Evolutionary conservation across 495 filamentous ascomycete genomes (phyloP).

Genomic region (Ascobolus immersus): DNA sequence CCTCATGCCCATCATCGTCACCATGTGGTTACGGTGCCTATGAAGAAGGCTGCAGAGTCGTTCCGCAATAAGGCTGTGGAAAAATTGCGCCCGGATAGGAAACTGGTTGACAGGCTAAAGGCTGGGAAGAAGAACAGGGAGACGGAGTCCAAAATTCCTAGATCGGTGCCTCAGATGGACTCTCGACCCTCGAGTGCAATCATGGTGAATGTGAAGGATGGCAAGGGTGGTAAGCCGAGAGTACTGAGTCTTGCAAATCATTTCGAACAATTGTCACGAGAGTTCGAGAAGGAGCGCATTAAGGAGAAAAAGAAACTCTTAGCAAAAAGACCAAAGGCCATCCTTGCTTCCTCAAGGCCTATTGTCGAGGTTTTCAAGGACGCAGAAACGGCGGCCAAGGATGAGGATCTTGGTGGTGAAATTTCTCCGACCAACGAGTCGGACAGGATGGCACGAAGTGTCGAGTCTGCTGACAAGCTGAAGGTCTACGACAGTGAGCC

Average conservation of each 20-base stretch:
- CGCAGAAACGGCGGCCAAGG: constrained; percentile 73
- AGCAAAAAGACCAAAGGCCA: constrained; percentile 57
- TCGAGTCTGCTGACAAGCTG: no score
- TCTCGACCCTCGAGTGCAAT: constrained; percentile 21
- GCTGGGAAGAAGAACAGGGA: constrained; percentile 10
- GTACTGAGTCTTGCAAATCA: constrained; percentile 79
- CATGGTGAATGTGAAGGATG: constrained; percentile 23
- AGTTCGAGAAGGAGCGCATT: constrained; percentile 85
- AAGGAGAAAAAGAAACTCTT: constrained; percentile 60
- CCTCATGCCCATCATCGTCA: no score
- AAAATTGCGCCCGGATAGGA: constrained; percentile 32
- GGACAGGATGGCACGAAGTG: no score
- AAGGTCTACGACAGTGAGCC: no score
- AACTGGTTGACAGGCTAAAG: constrained; percentile 37
- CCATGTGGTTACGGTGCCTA: constrained; percentile 14
- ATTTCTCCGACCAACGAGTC: constrained; percentile 9
- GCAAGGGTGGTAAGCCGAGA: no score
- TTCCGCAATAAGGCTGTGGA: constrained; percentile 7
- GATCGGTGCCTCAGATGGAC: constrained; percentile 34
- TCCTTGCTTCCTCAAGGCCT: constrained; percentile 74
- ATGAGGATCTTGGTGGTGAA: constrained; percentile 29
- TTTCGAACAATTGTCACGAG: constrained; percentile 84
- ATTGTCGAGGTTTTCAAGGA: constrained; percentile 90
- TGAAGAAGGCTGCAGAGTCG: constrained; percentile 12
- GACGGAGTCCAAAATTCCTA: constrained; percentile 54